These are phyloP conservation scores for Candida glucosophila DNA, from an alignment of 1,139 yeast species.

Conservation along the genomic window DNA sequence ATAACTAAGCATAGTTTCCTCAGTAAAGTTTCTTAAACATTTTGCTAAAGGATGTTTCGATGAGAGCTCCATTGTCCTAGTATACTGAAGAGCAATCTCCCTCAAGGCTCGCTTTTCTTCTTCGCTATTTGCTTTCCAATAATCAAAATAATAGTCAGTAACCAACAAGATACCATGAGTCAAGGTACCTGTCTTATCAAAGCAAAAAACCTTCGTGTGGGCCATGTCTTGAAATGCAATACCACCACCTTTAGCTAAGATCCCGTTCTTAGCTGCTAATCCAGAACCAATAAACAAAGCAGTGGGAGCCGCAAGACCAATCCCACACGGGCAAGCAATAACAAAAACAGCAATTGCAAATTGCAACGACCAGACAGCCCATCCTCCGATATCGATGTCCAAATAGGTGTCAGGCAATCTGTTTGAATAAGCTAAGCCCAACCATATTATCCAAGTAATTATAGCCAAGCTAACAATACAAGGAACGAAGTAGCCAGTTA, in stretches of 20 bases:
- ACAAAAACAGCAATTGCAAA: constrained; percentile 76
- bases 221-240: constrained; percentile 77
- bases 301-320: constrained; percentile 42
- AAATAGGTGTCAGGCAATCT: constrained; percentile 45
- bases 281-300: constrained; percentile 42
- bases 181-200: constrained; percentile 75
- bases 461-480: constrained; percentile 52
- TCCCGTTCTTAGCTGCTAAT: constrained; percentile 50
- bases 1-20: constrained; percentile 7
- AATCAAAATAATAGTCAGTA: constrained; percentile 34
- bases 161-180: constrained; percentile 58
- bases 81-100: constrained; percentile 34
- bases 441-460: constrained; percentile 63
- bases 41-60: constrained; percentile 65
- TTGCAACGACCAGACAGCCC: constrained; percentile 71
- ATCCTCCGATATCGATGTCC: constrained; percentile 63
- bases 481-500: constrained; percentile 72
- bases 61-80: constrained; percentile 54
- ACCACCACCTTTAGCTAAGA: constrained; percentile 74
- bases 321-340: constrained; percentile 42
- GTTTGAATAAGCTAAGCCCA: constrained; percentile 47
- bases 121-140: constrained; percentile 6
- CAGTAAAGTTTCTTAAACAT: constrained; percentile 40
- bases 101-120: constrained; percentile 9
- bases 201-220: constrained; percentile 53